Evolutionary conservation across 805 yeast genomes (phyloP).

Genomic region (Saccharomyces eubayanus): DNA sequence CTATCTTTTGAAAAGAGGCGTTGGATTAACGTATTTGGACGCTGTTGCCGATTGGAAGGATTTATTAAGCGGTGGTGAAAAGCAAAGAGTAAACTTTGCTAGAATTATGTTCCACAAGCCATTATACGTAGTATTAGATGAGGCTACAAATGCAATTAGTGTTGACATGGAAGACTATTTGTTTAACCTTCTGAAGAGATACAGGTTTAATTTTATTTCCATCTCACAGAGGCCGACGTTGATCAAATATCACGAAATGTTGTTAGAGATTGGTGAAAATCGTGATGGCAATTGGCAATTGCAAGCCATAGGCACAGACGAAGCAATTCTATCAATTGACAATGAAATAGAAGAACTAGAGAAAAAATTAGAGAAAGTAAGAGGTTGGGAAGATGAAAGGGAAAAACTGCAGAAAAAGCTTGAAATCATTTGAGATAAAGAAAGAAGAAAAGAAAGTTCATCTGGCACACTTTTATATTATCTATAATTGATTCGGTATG

Average conservation of each 20-base stretch:
- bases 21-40: slow-evolving; percentile 40
- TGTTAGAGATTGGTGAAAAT: slow-evolving; percentile 57
- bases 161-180: slow-evolving; percentile 83
- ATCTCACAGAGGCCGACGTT: slow-evolving; percentile 76
- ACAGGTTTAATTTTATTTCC: slow-evolving; percentile 70
- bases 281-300: slow-evolving; percentile 50
- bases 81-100: slow-evolving; percentile 84
- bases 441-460: neutral
- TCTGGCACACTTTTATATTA: neutral
- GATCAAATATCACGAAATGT: slow-evolving; percentile 74
- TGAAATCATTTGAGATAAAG: slow-evolving; percentile 22
- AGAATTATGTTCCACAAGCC: slow-evolving; percentile 75
- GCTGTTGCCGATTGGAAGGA: slow-evolving; percentile 70
- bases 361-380: slow-evolving; percentile 49
- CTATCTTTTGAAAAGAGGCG: slow-evolving; percentile 61
- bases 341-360: slow-evolving; percentile 66
- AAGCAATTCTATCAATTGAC: slow-evolving; percentile 59
- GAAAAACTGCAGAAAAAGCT: slow-evolving; percentile 41
- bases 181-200: slow-evolving; percentile 63
- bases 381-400: slow-evolving; percentile 52
- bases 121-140: slow-evolving; percentile 76
- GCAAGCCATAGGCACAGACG: slow-evolving; percentile 57
- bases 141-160: slow-evolving; percentile 88
- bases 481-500: neutral
- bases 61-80: slow-evolving; percentile 93